These are phyloP conservation scores for Ottelia alismoides DNA, from an alignment of 106 monocot genomes.

Conservation along the genomic window DNA sequence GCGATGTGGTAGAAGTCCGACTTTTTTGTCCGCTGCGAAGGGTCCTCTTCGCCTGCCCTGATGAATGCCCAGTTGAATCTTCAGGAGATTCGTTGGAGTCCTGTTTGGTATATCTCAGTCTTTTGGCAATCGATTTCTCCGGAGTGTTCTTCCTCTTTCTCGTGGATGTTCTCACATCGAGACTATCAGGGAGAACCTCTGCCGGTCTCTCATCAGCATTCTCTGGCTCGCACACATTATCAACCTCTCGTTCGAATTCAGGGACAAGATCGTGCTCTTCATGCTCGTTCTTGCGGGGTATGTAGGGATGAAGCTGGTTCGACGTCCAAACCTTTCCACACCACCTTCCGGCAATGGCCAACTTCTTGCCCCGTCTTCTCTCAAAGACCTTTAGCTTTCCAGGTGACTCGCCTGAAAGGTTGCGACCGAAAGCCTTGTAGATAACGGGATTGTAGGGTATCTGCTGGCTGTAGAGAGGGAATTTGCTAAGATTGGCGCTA, in stretches of 20 bases:
- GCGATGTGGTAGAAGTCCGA: too few relatives aligned
- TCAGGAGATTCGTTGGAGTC: neutral
- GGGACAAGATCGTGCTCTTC: constrained; percentile 19
- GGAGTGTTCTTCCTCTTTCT: constrained; percentile 30
- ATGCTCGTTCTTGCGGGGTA: constrained; percentile 14
- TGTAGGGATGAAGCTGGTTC: constrained; percentile 71
- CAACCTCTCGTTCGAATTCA: too few relatives aligned
- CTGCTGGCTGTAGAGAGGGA: constrained; percentile 75
- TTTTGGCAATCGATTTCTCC: constrained; percentile 20
- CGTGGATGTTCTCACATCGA: constrained; percentile 8
- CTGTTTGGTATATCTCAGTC: constrained; percentile 2
- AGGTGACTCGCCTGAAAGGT: constrained; percentile 22
- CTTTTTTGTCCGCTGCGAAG: too few relatives aligned
- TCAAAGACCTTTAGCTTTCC: constrained; percentile 16
- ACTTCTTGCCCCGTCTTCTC: constrained; percentile 34
- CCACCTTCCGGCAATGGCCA: constrained; percentile 60
- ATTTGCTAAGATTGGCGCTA: constrained; percentile 74
- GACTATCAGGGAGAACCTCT: constrained; percentile 8
- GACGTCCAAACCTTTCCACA: constrained; percentile 86
- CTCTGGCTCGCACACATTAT: too few relatives aligned
- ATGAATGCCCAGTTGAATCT: constrained; percentile 13
- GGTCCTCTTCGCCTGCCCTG: too few relatives aligned
- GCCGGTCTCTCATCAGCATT: constrained; percentile 3
- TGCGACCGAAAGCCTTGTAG: constrained; percentile 47
- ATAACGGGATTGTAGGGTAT: constrained; percentile 74